Evolutionary conservation across 2,329 filamentous ascomycete species (phyloP).

Genomic region (Ilyonectria sp.): DNA sequence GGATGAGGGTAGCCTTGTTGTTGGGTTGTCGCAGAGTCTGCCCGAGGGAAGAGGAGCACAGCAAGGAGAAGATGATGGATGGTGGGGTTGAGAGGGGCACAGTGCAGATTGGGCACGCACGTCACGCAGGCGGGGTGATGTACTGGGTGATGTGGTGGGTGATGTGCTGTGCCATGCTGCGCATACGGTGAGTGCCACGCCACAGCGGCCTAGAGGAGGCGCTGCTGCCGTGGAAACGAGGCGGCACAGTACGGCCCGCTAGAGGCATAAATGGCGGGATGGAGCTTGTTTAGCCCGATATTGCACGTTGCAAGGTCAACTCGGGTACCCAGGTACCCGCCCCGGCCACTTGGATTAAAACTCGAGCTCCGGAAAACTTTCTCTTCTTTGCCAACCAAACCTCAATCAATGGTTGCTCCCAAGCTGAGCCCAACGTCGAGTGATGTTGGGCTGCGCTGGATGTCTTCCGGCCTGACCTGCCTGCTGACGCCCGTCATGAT

Average conservation of each 20-base stretch:
- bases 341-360: slow-evolving; percentile 35
- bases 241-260: slow-evolving; percentile 45
- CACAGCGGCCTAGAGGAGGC: slow-evolving; percentile 10
- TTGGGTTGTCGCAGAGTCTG: slow-evolving; percentile 55
- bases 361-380: slow-evolving; percentile 24
- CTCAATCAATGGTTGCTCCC: slow-evolving; percentile 11
- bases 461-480: not conserved
- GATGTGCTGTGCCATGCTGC: not conserved
- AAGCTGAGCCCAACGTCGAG: slow-evolving; percentile 21
- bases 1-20: slow-evolving; percentile 25
- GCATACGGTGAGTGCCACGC: not conserved
- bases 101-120: slow-evolving; percentile 52
- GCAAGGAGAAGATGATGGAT: slow-evolving; percentile 46
- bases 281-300: slow-evolving; percentile 47
- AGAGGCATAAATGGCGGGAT: slow-evolving; percentile 49
- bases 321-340: slow-evolving; percentile 11
- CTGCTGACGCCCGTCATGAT: slow-evolving; percentile 6
- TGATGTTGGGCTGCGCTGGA: slow-evolving; percentile 15
- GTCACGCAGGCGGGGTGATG: slow-evolving; percentile 19
- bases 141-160: slow-evolving; percentile 21
- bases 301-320: slow-evolving; percentile 22
- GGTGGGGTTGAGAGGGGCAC: slow-evolving; percentile 56
- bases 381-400: slow-evolving; percentile 28
- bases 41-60: slow-evolving; percentile 43
- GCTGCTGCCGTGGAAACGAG: slow-evolving; percentile 34